phyloP scores from a whole-genome alignment of 116 monocot genomes.

The Papilionanthe hybrid region DNA sequence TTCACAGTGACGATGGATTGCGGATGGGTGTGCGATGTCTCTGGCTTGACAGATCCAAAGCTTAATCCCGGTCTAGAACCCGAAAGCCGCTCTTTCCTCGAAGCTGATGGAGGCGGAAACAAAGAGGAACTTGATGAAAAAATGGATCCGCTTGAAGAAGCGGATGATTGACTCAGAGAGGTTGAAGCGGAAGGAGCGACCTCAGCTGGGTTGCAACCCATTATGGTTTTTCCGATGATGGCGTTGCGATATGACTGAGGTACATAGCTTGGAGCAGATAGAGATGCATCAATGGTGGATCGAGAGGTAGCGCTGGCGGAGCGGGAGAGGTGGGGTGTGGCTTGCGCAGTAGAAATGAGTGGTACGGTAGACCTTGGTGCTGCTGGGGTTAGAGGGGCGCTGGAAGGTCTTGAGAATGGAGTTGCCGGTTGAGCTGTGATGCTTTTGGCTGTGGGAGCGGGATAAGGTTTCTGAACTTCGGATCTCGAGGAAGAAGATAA shows the following conservation, averaged over 20 bases:
- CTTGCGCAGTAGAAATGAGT: conserved; percentile 32
- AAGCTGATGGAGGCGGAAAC: conserved; percentile 20
- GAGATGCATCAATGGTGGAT: conserved; percentile 48
- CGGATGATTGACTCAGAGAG: neutral
- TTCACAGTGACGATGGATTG: neutral
- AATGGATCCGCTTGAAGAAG: neutral
- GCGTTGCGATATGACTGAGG: conserved; percentile 88
- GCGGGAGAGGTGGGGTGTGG: conserved; percentile 37
- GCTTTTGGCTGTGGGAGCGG: conserved; percentile 15
- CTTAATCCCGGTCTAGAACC: conserved; percentile 26
- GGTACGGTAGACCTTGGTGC: conserved; percentile 41
- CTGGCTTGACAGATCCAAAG: conserved; percentile 48
- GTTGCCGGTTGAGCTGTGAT: conserved; percentile 14
- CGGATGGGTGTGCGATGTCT: conserved; percentile 22
- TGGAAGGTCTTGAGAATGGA: conserved; percentile 55
- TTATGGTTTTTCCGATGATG: conserved; percentile 67
- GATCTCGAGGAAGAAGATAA: conserved; percentile 19
- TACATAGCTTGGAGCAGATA: conserved; percentile 22
- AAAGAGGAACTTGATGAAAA: conserved; percentile 15
- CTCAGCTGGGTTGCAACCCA: conserved; percentile 15
- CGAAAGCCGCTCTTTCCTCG: conserved; percentile 17
- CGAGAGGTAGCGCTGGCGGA: conserved; percentile 60
- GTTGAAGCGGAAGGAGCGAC: conserved; percentile 13
- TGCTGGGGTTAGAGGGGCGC: conserved; percentile 61
- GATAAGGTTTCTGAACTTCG: conserved; percentile 24